Percentiles rank a stretch among this genome's conserved stretches.
Evolutionary conservation across 2,329 filamentous ascomycete species (phyloP).

Genomic region (Achaetomium macrosporum): DNA sequence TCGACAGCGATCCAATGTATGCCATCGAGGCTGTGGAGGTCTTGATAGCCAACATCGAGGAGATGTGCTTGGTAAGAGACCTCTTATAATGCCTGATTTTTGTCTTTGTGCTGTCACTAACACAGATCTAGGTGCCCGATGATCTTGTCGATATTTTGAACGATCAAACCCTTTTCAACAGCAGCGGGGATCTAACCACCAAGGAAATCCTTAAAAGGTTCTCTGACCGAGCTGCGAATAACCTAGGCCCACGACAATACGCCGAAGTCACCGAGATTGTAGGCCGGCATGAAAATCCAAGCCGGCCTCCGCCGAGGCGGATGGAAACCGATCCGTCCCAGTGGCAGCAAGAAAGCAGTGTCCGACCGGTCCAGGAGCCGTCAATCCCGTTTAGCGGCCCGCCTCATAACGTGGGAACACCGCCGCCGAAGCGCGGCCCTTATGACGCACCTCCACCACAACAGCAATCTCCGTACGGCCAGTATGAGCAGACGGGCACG

Average conservation of each 20-base stretch:
- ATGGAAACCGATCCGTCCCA: conserved; percentile 85
- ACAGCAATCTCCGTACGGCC: conserved; percentile 37
- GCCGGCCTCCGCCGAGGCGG: conserved; percentile 48
- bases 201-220: conserved; percentile 96
- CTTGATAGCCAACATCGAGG: conserved; percentile 87
- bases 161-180: conserved; percentile 76
- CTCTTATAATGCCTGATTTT: not conserved
- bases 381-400: conserved; percentile 26
- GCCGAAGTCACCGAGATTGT: conserved; percentile 53
- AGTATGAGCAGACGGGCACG: conserved; percentile 15
- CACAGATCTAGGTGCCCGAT: conserved; percentile 70
- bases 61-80: conserved; percentile 87
- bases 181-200: conserved; percentile 80
- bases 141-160: conserved; percentile 82
- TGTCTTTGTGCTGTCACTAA: conserved; percentile 19
- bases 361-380: conserved; percentile 68
- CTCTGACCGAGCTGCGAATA: conserved; percentile 60
- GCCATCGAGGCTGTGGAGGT: conserved; percentile 90
- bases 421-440: conserved; percentile 43
- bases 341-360: conserved; percentile 78
- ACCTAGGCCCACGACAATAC: conserved; percentile 48
- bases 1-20: conserved; percentile 84
- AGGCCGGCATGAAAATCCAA: conserved; percentile 53
- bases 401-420: conserved; percentile 37
- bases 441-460: conserved; percentile 34